phyloP scores from a whole-genome alignment of 352 stramenopile species.

The Globisporangium nodosum region DNA sequence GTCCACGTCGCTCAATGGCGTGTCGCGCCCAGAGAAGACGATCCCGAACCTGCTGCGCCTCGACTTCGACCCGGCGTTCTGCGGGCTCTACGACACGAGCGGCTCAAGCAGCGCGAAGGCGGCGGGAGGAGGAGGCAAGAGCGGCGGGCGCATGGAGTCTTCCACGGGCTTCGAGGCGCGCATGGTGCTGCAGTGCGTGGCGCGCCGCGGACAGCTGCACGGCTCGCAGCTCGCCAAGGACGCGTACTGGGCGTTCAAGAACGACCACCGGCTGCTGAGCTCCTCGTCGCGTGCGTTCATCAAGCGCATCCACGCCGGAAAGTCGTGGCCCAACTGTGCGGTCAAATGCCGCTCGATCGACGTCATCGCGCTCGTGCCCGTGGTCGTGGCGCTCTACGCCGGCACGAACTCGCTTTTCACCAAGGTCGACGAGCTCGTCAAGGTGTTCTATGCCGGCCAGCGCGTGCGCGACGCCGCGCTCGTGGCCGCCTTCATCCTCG shows the following conservation, averaged over 20 bases:
- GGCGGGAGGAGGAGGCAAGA: conserved; percentile 1
- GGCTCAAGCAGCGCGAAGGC: conserved; percentile 22
- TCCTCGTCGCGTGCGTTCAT: conserved; percentile 67
- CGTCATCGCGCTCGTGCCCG: conserved; percentile 62
- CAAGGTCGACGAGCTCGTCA: conserved; percentile 75
- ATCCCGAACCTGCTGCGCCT: conserved; percentile 70
- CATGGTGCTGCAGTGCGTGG: conserved; percentile 68
- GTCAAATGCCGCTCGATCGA: conserved; percentile 80
- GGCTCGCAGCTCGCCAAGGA: conserved; percentile 72
- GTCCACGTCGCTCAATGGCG: conserved; percentile 73
- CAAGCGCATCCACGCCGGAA: conserved; percentile 67
- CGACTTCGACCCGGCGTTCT: conserved; percentile 78
- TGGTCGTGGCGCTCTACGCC: conserved; percentile 74
- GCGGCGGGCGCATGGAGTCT: conserved; percentile 43
- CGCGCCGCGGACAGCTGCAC: conserved; percentile 61
- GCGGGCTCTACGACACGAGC: conserved; percentile 46
- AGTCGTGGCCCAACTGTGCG: conserved; percentile 63
- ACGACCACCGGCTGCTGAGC: conserved; percentile 65
- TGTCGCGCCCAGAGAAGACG: conserved; percentile 69
- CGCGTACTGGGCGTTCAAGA: conserved; percentile 81
- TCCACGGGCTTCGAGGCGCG: conserved; percentile 76
- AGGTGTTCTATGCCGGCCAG: conserved; percentile 73
- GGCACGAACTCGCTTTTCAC: conserved; percentile 75
- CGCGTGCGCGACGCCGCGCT: conserved; percentile 64
- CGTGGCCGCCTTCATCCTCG: conserved; percentile 69